These are phyloP conservation scores for Cenococcum geophilum DNA, from an alignment of 495 filamentous ascomycete genomes.

Conservation along the genomic window DNA sequence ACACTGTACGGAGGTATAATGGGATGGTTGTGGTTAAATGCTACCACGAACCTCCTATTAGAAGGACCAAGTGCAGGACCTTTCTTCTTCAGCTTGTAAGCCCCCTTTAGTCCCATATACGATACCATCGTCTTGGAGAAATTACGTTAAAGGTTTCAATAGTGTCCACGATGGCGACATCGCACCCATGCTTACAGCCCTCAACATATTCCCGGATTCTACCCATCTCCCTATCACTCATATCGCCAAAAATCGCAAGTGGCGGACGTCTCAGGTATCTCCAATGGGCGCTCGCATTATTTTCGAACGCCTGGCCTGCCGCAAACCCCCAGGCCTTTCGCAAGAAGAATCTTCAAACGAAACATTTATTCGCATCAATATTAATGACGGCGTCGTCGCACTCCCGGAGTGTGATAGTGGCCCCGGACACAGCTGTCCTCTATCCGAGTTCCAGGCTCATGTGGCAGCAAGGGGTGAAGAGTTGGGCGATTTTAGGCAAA, in stretches of 20 bases:
- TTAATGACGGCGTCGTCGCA: constrained; percentile 53
- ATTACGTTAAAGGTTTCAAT: constrained; percentile 1
- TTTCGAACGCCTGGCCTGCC: constrained; percentile 49
- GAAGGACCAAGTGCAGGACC: constrained; percentile 46
- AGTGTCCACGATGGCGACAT: constrained; percentile 59
- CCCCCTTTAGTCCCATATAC: neutral
- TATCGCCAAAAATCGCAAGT: constrained; percentile 42
- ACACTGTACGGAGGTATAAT: constrained; percentile 52
- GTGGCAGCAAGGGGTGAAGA: constrained; percentile 36
- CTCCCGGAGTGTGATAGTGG: constrained; percentile 48
- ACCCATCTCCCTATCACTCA: constrained; percentile 43
- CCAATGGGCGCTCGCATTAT: constrained; percentile 56
- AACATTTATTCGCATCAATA: constrained; percentile 49
- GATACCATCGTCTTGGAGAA: neutral
- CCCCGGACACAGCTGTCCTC: constrained; percentile 49
- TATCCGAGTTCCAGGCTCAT: constrained; percentile 43
- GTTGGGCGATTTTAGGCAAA: constrained; percentile 41
- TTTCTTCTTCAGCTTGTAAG: constrained; percentile 55
- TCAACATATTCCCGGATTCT: constrained; percentile 46
- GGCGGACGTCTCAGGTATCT: constrained; percentile 50
- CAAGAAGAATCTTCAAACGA: constrained; percentile 1
- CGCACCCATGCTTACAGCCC: constrained; percentile 49
- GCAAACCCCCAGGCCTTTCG: too few species aligned
- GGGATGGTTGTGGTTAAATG: constrained; percentile 60
- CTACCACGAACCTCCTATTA: constrained; percentile 47